Evolutionary conservation across 1,284 basidiomycete species (phyloP), one percentile per base, ranked within the genome.

Genomic region (Entoloma clypeatum): DNA sequence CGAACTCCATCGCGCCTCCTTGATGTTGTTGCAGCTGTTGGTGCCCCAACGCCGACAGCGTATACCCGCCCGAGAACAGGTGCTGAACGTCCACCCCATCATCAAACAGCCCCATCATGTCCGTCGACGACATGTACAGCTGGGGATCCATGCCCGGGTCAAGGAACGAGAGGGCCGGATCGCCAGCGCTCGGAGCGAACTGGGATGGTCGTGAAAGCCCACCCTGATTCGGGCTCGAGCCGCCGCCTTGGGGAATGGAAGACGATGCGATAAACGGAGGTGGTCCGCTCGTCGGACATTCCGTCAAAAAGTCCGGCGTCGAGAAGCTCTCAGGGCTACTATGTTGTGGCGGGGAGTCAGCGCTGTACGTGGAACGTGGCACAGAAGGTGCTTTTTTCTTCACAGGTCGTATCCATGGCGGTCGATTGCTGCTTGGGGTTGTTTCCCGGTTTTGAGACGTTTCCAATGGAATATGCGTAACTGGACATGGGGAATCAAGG

Each of bases 401-500:
- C 3, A 91, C 81, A 5, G 90, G 91, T 23, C 89, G 77, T 41
- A 92, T 78, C 90, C 90, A 93, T 5, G 89, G 85, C 0, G 87
- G 89, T 19, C 83, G 68, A 5, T 75, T 63, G 37, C 63, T 67
- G 25, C 73, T 74, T n/a, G 72, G 67, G 16, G 71, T 65, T 9
- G 71, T 72, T 28, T 75, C 78, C 36, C 71, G 72, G n/a, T n/a
- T n/a, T 22, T 72, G 72, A 14, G 68, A 59, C 2, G 72, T 65
- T 51, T 92, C 88, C 41, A 93, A 72, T 19, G 91, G 90, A 48
- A 92, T 92, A 56, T 87, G 82, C 5, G 89, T 92, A 42, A 92
- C 90, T 92, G 45, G 13, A 36, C 31, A 51, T 18, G 45, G 27
- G 51, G 42, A 31, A 8, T 44, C 25, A 44, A 28, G 26, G 23